phyloP scores from a whole-genome alignment of 345 rosid species.

The Euphorbia tirucalli region DNA sequence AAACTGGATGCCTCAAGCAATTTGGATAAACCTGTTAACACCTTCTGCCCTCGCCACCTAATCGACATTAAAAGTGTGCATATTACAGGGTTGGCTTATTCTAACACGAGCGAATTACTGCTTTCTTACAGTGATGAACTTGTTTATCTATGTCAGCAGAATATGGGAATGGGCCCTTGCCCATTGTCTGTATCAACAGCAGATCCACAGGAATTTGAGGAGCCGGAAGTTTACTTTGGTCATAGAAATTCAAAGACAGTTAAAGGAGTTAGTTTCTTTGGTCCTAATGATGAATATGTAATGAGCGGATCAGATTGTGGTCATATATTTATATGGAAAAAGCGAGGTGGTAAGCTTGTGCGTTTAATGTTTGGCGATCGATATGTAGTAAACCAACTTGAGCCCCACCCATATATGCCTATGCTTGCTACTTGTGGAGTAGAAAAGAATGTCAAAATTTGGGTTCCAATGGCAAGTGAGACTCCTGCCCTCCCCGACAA shows the following conservation, averaged over 20 bases:
- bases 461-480: slow-evolving; percentile 45
- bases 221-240: slow-evolving; percentile 46
- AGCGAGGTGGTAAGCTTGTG: slow-evolving; percentile 50
- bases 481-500: slow-evolving; percentile 39
- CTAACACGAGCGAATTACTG: slow-evolving; percentile 50
- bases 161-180: slow-evolving; percentile 47
- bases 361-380: slow-evolving; percentile 56
- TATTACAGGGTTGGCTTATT: slow-evolving; percentile 57
- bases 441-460: slow-evolving; percentile 53
- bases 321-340: slow-evolving; percentile 62
- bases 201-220: slow-evolving; percentile 37
- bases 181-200: slow-evolving; percentile 34
- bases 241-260: slow-evolving; percentile 59
- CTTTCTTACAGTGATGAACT: slow-evolving; percentile 63
- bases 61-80: slow-evolving; percentile 36
- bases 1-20: slow-evolving; percentile 39
- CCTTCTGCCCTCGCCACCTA: slow-evolving; percentile 48
- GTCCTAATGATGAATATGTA: slow-evolving; percentile 63
- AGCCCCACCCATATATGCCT: slow-evolving; percentile 51
- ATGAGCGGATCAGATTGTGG: slow-evolving; percentile 66
- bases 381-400: slow-evolving; percentile 52
- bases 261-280: slow-evolving; percentile 60
- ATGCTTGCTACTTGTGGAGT: slow-evolving; percentile 55
- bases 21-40: slow-evolving; percentile 43
- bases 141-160: slow-evolving; percentile 47